Percentiles rank a stretch among this genome's conserved stretches.
Evolutionary conservation across 2,329 filamentous ascomycete genomes (phyloP).

Genomic region (Zasmidium angulare): DNA sequence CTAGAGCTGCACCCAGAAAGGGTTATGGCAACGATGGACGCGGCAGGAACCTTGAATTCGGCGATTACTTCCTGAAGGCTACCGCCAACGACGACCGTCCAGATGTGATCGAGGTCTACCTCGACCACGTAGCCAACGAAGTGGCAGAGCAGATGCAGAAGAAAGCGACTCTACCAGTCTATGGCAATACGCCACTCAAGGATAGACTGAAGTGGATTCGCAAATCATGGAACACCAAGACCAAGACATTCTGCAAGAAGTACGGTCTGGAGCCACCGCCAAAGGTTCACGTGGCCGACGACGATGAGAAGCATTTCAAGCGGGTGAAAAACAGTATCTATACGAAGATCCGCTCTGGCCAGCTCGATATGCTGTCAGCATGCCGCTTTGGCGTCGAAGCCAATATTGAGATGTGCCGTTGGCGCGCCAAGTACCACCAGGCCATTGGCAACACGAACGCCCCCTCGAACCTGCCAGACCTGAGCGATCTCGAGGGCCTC

Average conservation of each 20-base stretch:
- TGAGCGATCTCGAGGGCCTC: not conserved
- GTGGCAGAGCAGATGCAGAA: not conserved
- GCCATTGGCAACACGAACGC: not conserved
- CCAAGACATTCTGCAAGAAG: not conserved
- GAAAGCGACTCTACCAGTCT: not conserved
- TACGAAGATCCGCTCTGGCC: not conserved
- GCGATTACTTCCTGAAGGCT: slow-evolving; percentile 1
- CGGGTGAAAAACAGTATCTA: not conserved
- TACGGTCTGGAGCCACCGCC: not conserved
- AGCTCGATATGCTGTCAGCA: not conserved
- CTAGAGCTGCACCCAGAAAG: not conserved
- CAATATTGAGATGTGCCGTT: not conserved
- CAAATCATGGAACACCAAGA: not conserved
- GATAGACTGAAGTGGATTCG: not conserved
- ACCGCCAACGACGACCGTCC: not conserved
- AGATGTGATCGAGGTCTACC: not conserved
- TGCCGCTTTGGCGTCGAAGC: not conserved
- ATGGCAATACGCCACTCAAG: not conserved
- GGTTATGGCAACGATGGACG: not conserved
- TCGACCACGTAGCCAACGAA: not conserved
- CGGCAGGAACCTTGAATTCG: not conserved
- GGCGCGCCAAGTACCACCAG: not conserved
- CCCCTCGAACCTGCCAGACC: not conserved
- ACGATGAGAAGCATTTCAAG: not conserved
- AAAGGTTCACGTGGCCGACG: not conserved